phyloP scores from a whole-genome alignment of 495 filamentous ascomycete genomes.

The Viridothelium virens region DNA sequence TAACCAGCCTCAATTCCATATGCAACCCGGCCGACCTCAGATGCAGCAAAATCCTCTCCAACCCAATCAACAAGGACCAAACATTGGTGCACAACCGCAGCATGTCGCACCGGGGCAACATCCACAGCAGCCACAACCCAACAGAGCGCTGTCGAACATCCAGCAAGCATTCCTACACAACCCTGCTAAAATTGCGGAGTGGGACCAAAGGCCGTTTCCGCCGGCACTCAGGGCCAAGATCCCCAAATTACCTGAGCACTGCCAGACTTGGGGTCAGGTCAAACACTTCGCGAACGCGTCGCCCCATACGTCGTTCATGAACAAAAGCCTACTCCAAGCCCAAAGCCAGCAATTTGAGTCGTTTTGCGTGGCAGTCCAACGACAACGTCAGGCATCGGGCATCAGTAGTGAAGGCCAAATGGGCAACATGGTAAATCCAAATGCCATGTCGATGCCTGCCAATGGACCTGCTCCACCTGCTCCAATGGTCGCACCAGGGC shows the following conservation, averaged over 20 bases:
- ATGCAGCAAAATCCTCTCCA: conserved; percentile 4
- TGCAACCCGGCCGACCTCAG: conserved; percentile 5
- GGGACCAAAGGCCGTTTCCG: conserved; percentile 21
- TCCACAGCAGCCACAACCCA: background rate
- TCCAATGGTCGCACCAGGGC: conserved; percentile 24
- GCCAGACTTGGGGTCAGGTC: conserved; percentile 66
- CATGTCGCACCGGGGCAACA: background rate
- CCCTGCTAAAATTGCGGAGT: background rate
- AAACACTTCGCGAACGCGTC: conserved; percentile 38
- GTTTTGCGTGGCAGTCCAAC: background rate
- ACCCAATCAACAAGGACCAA: background rate
- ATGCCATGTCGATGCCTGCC: conserved; percentile 11
- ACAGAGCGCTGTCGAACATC: background rate
- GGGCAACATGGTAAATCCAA: background rate
- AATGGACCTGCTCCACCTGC: conserved; percentile 28
- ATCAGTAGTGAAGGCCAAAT: background rate
- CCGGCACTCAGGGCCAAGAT: conserved; percentile 12
- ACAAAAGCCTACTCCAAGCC: background rate
- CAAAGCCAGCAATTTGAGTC: background rate
- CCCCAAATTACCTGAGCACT: conserved; percentile 43
- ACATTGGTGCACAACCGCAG: background rate
- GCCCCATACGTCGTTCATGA: background rate
- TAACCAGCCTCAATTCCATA: background rate
- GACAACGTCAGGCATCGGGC: background rate
- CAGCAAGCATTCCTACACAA: background rate